Evolutionary conservation across 2,329 filamentous ascomycete species (phyloP), one percentile per base, ranked within the genome.

Genomic region (Aureobasidium leucospermi): DNA sequence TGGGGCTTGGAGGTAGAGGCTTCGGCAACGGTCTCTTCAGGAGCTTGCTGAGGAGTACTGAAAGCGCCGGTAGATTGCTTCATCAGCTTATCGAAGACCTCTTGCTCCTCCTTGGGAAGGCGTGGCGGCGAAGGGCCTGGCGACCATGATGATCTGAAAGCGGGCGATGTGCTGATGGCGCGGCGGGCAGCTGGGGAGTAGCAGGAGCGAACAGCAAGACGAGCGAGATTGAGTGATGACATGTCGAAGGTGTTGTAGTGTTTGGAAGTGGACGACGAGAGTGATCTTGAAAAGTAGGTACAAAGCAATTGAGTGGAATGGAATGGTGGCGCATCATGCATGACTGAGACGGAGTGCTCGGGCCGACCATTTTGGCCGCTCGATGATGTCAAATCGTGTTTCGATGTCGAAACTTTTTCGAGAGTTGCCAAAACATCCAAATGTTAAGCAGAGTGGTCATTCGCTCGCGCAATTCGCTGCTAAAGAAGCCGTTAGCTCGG

Each of bases 31-130:
- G 79, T 75, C 6, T 74, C 66, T 1, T 75, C 64, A 8, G 69
- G 72, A 23, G 72, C 65, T 52, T 68, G 53, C 8, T 65, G 81
- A 67, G 77, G 87, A 67, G 83, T 94, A 76, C 78, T 94, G 75
- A 83, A 96, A 63, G 76, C 94, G 63, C 81, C 90, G 64, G 84
- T 95, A 65, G 78, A 96, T 70, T 81, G 79, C 66, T 84, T 84
- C 71, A 96, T 91, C 4, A 97, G 86, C 43, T 85, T 82, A 75
- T 96, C 92, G 72, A 94, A 96, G 65, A 95, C 84, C 71, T 91
- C 89, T 78, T 96, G 92, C 67, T 96, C 87, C 73, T 89, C 85
- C 67, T 90, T 85, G 6, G 93, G 90, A 10, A 97, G 89, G 51
- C 90, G 88, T 0, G 90, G 92, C 15, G 94, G 94, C 7, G 89